Percentiles rank a stretch among this genome's conserved stretches.
phyloP scores from a whole-genome alignment of 2,329 filamentous ascomycete genomes.

The Talaromyces verruculosus region DNA sequence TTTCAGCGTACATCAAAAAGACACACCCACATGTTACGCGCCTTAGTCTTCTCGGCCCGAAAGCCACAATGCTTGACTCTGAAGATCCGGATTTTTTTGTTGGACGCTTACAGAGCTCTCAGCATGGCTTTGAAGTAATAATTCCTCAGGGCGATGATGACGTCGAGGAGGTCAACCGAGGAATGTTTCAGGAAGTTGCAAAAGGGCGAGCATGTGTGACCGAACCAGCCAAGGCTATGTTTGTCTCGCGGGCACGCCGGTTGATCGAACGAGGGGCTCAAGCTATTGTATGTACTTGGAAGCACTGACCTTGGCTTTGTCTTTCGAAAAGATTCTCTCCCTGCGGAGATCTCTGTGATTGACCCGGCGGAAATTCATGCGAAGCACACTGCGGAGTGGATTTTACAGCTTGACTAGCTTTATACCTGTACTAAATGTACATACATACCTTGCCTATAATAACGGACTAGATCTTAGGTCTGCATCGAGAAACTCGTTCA shows the following conservation, averaged over 20 bases:
- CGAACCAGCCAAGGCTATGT: neutral
- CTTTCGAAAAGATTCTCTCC: neutral
- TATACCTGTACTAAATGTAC: neutral
- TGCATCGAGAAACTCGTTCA: neutral
- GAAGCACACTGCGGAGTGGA: neutral
- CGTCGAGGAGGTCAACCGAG: neutral
- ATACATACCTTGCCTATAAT: neutral
- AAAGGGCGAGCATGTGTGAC: neutral
- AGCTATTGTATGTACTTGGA: slow-evolving; percentile 2
- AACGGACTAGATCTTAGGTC: neutral
- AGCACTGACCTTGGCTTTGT: neutral
- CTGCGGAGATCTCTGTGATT: neutral
- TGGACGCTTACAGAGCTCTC: neutral
- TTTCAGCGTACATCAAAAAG: neutral
- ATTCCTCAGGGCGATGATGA: neutral
- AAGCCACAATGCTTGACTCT: neutral
- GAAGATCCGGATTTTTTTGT: neutral
- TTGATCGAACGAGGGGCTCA: slow-evolving; percentile 3
- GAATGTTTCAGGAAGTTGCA: neutral
- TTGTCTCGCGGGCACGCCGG: neutral
- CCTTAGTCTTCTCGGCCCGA: neutral
- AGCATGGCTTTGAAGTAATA: neutral
- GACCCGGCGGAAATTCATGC: neutral
- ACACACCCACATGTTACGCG: neutral
- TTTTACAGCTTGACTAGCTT: neutral